Percentiles rank a stretch among this genome's conserved stretches.
These are phyloP conservation scores for Urochloa ruziziensis DNA, from an alignment of 176 grass and related monocot species.

Conservation along the genomic window DNA sequence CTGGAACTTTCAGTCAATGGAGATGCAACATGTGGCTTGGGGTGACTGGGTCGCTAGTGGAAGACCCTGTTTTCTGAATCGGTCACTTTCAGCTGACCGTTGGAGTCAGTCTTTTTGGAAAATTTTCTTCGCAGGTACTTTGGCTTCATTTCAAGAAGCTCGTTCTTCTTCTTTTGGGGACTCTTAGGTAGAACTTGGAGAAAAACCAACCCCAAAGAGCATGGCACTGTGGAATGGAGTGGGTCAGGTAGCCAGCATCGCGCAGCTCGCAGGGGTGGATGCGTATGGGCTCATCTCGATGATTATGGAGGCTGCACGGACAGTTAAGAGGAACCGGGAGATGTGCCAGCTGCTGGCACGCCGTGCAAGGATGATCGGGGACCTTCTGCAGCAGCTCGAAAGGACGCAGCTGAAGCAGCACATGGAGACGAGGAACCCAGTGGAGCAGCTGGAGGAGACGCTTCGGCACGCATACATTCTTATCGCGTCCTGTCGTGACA, in stretches of 20 bases:
- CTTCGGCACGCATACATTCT: conserved; percentile 52
- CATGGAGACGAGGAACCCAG: conserved; percentile 58
- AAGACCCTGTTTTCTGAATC: too few relatives aligned
- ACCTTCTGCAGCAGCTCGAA: conserved; percentile 53
- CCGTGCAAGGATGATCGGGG: too few relatives aligned
- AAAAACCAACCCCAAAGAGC: not conserved
- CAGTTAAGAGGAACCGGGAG: conserved; percentile 57
- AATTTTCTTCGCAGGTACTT: not conserved
- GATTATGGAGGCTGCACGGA: conserved; percentile 44
- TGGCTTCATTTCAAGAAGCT: not conserved
- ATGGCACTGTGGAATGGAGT: conserved; percentile 56
- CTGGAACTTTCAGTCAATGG: not conserved
- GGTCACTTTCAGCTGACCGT: not conserved
- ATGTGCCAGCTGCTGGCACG: conserved; percentile 63
- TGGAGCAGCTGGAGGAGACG: conserved; percentile 68
- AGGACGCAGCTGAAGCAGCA: conserved; percentile 62
- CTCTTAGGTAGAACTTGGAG: not conserved
- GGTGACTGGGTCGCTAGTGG: not conserved
- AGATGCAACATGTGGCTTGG: not conserved
- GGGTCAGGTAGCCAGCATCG: conserved; percentile 47
- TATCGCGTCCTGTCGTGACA: conserved; percentile 46
- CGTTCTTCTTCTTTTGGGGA: not conserved
- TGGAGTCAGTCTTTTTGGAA: not conserved
- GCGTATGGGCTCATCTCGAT: conserved; percentile 59
- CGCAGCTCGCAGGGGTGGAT: conserved; percentile 65